Base-by-base conservation (phyloP, 2,329 filamentous ascomycete genomes). In the Colletotrichum sojae region DNA sequence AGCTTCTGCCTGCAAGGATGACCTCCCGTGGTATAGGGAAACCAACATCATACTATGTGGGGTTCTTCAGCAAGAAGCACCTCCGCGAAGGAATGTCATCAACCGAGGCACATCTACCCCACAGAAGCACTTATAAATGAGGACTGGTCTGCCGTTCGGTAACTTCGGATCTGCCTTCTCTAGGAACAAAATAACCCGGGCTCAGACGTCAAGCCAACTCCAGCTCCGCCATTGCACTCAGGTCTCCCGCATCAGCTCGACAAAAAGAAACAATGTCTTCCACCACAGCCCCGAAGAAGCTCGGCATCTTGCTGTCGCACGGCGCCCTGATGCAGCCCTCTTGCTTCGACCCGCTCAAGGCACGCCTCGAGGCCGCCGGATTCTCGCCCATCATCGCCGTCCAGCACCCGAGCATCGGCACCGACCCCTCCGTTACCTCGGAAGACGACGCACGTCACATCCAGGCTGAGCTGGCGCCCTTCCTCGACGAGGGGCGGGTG, bases 371-470 rank as follows among this genome's bases (percentile, higher is more conserved):
- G 20, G 18, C 36, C 2, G 52, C 36, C 8, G 58, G 64, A 6
- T 67, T 63, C 25, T 67, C 52, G 12, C 64, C 58, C 16, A 36
- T 67, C 45, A 22, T 67, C 10, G 52, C 59, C 4, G 59, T 63
- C 20, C 18, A 51, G n/a, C 52, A 63, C 52, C 59, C 64, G 16
- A 67, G 64, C 27, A 45, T 63, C 6, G 58, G 46, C 39, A 53
- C 13, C 36, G 27, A 53, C 13, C 27, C 59, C 5, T 56, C 22
- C 2, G 18, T 67, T 8, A 67, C 45, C 10, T 52, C 31, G 9
- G 59, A 63, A 5, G 64, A 67, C 18, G 59, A 67, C 39, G 64
- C 52, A 6, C 59, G 59, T 10, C 56, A 63, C 5, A 53, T 67
- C 2, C 64, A 63, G 46, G 15, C 10, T 16, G 52, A 51, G 4